A percentile compares a stretch with the other conserved stretches of the same genome.
Conservation (phyloP, 805 yeast species). For the Teunomyces stri region DNA sequence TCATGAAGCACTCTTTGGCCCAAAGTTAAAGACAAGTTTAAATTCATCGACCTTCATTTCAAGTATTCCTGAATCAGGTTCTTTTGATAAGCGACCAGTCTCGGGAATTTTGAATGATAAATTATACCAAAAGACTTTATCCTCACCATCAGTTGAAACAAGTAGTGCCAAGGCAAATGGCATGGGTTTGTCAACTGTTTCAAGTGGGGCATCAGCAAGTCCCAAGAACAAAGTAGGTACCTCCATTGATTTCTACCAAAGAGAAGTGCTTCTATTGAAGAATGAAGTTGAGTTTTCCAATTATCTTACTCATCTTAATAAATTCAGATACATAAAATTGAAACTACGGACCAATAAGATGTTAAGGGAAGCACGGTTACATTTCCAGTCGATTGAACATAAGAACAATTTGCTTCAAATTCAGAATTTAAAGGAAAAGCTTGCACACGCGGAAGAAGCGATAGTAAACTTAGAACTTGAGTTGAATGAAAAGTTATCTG, state of each 20-base stretch:
- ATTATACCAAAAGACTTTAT: conserved; percentile 14
- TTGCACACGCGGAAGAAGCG: conserved; percentile 7
- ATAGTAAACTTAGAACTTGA: conserved; percentile 6
- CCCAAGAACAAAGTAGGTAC: conserved; percentile 13
- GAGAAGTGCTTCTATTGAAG: conserved; percentile 54
- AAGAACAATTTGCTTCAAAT: conserved; percentile 9
- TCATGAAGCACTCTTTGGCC: conserved; percentile 31
- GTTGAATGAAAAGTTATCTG: not conserved
- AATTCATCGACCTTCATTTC: conserved; percentile 1
- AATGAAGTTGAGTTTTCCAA: conserved; percentile 63
- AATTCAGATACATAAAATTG: conserved; percentile 21
- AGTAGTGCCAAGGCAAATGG: conserved; percentile 9
- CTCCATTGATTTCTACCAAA: conserved; percentile 46
- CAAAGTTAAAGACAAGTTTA: conserved; percentile 4
- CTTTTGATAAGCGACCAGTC: conserved; percentile 2
- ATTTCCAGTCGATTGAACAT: conserved; percentile 8
- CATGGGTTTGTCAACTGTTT: not conserved
- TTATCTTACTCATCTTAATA: conserved; percentile 49
- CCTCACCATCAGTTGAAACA: conserved; percentile 23
- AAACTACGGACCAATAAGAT: conserved; percentile 11
- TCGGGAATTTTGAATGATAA: conserved; percentile 11
- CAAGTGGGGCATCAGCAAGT: conserved; percentile 3
- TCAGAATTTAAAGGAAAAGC: conserved; percentile 6
- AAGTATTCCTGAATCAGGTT: conserved; percentile 1
- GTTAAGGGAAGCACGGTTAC: conserved; percentile 12